A percentile compares a stretch with the other conserved stretches of the same genome.
Conservation (phyloP, 2,329 filamentous ascomycete genomes). For the Aspergillus uvarum region DNA sequence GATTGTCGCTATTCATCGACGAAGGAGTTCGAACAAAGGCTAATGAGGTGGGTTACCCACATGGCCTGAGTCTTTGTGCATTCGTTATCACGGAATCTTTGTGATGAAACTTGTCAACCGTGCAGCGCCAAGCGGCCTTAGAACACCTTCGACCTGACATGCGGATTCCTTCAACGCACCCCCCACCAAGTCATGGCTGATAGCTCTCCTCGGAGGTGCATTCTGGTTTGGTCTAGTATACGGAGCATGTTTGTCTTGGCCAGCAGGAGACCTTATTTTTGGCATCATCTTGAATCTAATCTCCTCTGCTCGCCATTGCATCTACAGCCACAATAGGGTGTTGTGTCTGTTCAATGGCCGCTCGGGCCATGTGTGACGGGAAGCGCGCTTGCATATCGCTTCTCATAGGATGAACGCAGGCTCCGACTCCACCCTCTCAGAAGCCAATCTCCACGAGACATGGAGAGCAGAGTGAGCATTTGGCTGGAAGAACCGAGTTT, state of each 20-base stretch:
- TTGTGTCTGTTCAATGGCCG: constrained; percentile 10
- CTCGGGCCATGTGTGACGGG: constrained; percentile 22
- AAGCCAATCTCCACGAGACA: constrained; percentile 18
- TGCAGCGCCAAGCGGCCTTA: constrained; percentile 20
- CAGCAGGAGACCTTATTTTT: constrained; percentile 17
- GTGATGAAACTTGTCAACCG: constrained; percentile 17
- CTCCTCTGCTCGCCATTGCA: background rate
- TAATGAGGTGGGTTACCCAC: background rate
- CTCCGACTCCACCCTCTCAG: constrained; percentile 13
- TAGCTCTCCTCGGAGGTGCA: constrained; percentile 1
- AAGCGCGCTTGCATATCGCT: constrained; percentile 32
- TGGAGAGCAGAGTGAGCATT: background rate
- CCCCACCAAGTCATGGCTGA: constrained; percentile 6
- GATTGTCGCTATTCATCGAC: background rate
- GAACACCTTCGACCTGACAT: constrained; percentile 5
- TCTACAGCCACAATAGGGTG: background rate
- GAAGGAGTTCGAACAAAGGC: background rate
- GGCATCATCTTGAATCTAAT: constrained; percentile 13
- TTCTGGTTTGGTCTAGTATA: constrained; percentile 16
- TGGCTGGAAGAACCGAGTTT: background rate
- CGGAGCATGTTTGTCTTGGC: background rate
- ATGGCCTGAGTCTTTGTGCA: constrained; percentile 8
- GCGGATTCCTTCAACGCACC: constrained; percentile 3
- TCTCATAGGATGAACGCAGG: constrained; percentile 26
- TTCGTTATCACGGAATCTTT: constrained; percentile 7